Conservation (phyloP, 106 monocot species). For the Hemerocallis citrina region DNA sequence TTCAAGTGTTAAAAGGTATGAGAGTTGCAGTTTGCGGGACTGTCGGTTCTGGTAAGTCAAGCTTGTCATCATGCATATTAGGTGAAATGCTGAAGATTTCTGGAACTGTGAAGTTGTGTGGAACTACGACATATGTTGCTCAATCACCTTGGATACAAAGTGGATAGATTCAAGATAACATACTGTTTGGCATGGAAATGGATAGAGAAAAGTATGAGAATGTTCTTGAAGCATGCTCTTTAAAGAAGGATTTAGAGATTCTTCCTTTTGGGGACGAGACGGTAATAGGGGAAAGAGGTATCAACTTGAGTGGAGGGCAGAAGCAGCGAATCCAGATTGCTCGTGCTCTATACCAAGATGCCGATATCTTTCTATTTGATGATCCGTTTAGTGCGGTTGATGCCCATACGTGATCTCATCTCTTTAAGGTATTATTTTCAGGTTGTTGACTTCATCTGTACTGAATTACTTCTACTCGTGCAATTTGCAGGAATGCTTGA, state of each 20-base stretch:
- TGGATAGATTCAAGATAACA: conserved; percentile 85
- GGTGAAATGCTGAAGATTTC: conserved; percentile 75
- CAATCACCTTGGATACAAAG: conserved; percentile 98
- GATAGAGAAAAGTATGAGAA: conserved; percentile 57
- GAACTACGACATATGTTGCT: conserved; percentile 70
- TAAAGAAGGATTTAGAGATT: conserved; percentile 91
- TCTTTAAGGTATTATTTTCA: conserved; percentile 87
- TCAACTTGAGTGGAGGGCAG: conserved; percentile 94
- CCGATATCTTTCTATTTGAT: conserved; percentile 81
- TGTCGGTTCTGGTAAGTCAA: conserved; percentile 88
- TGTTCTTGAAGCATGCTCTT: conserved; percentile 56
- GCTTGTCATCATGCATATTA: conserved; percentile 68
- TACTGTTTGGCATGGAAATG: conserved; percentile 81
- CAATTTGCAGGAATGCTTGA: conserved; percentile 61
- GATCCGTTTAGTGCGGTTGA: conserved; percentile 98
- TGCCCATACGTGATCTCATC: conserved; percentile 83
- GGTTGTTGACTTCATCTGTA: too few relatives aligned
- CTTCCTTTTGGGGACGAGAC: conserved; percentile 86
- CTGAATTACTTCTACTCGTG: background rate
- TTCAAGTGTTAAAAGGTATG: conserved; percentile 53
- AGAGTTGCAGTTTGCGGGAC: conserved; percentile 84
- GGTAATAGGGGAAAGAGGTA: conserved; percentile 88
- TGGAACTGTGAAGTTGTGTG: conserved; percentile 54
- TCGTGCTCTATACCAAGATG: conserved; percentile 84
- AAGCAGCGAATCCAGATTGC: conserved; percentile 96